Percentiles rank a stretch among this genome's conserved stretches.
Evolutionary conservation across 2,329 filamentous ascomycete genomes (phyloP).

Genomic region (Penicillium sp.): DNA sequence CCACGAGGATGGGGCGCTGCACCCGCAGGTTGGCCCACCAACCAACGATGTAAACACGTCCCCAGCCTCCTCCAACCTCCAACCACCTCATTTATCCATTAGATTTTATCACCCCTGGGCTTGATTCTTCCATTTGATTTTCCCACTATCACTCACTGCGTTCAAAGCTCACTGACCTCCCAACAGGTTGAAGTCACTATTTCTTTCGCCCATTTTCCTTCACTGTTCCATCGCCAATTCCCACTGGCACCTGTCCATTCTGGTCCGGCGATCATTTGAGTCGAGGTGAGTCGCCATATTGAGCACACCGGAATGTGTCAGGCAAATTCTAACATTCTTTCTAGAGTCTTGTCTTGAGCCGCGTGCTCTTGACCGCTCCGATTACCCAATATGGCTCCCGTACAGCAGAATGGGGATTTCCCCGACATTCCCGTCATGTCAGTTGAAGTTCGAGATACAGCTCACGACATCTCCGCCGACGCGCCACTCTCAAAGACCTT

Average conservation of each 20-base stretch:
- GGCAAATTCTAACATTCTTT: slow-evolving; percentile 9
- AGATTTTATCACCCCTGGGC: slow-evolving; percentile 12
- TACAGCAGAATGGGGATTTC: slow-evolving; percentile 26
- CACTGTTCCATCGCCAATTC: slow-evolving; percentile 4
- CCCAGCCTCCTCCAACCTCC: slow-evolving; percentile 44
- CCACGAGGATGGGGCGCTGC: neutral
- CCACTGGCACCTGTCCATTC: slow-evolving; percentile 12
- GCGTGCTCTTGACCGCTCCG: slow-evolving; percentile 37
- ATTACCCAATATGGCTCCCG: slow-evolving; percentile 33
- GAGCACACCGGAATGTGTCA: slow-evolving; percentile 8
- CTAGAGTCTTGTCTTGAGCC: slow-evolving; percentile 38
- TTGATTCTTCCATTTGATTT: slow-evolving; percentile 16
- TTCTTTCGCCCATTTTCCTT: neutral
- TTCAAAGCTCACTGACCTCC: slow-evolving; percentile 13
- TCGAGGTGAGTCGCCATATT: slow-evolving; percentile 15
- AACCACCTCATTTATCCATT: slow-evolving; percentile 39
- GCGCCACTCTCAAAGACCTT: slow-evolving; percentile 27
- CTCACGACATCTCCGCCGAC: slow-evolving; percentile 12
- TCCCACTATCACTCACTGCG: slow-evolving; percentile 4
- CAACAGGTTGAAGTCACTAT: slow-evolving; percentile 3
- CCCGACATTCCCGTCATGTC: slow-evolving; percentile 27
- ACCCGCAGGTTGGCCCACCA: slow-evolving; percentile 19
- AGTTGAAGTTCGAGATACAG: slow-evolving; percentile 18
- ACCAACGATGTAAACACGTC: slow-evolving; percentile 30
- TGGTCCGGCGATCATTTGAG: slow-evolving; percentile 15